Conservation (phyloP, 306 rosid species). For the Senna siamea region DNA sequence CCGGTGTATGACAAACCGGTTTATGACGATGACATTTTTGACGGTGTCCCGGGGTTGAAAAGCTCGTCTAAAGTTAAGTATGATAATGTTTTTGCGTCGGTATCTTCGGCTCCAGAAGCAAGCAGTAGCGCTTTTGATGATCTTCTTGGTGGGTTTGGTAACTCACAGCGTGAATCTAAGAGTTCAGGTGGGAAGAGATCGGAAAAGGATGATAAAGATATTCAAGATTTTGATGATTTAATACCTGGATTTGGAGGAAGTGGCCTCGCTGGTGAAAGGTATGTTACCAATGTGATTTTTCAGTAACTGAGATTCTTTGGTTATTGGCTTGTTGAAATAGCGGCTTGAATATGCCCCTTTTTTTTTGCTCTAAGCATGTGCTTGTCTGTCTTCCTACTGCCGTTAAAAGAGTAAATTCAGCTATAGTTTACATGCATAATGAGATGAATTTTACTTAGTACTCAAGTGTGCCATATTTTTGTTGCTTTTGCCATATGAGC, state of each 20-base stretch:
- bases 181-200: slow-evolving; percentile 43
- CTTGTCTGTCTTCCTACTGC: neutral
- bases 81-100: slow-evolving; percentile 64
- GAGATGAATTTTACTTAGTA: slow-evolving; percentile 14
- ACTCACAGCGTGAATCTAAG: slow-evolving; percentile 53
- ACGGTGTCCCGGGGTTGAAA: slow-evolving; percentile 77
- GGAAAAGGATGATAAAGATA: slow-evolving; percentile 53
- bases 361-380: neutral
- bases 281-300: slow-evolving; percentile 27
- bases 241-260: slow-evolving; percentile 72
- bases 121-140: slow-evolving; percentile 70
- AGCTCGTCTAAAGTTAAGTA: slow-evolving; percentile 57
- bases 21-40: slow-evolving; percentile 81
- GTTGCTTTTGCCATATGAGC: slow-evolving; percentile 4
- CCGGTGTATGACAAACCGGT: slow-evolving; percentile 81
- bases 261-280: slow-evolving; percentile 66
- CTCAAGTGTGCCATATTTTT: neutral
- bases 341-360: neutral
- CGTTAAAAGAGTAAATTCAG: neutral
- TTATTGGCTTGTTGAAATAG: slow-evolving; percentile 1
- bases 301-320: neutral
- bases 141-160: slow-evolving; percentile 77
- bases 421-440: slow-evolving; percentile 6
- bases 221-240: slow-evolving; percentile 68
- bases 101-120: slow-evolving; percentile 48